Evolutionary conservation across 352 stramenopile species (phyloP), one percentile per base, ranked within the genome.

Genomic region (Phytophthora macrochlamydospora): DNA sequence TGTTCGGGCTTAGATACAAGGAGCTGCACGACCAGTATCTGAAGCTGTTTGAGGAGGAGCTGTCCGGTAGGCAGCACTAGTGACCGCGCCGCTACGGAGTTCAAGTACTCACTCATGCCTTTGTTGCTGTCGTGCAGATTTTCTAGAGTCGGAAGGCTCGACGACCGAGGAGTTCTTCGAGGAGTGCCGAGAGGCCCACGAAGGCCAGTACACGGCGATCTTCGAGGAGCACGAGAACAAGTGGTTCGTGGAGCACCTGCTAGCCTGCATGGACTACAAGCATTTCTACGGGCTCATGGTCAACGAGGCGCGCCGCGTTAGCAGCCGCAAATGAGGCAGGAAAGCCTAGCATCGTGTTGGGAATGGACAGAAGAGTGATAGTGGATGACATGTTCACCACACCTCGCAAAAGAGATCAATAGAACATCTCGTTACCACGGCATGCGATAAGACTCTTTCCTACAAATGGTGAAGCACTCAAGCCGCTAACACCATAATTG

Each of bases 241-340:
- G 24, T 93, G 85, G 85, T 92, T 93, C 45, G 83, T 93, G 51
- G 80, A 93, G 35, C 83, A 87, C 60, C 67, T 92, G 56, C 65
- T 92, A 24, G 83, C 84, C 31, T 92, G 81, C 55, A 91, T 94
- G 82, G 82, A 92, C 59, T 94, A 90, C 68, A 88, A 92, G 51
- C 73, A 90, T 42, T 92, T 94, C 52, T 90, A 90, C 69, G 79
- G 80, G 0, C 81, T 94, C 61, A 92, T 92, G 78, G 65, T 90
- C 49, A 94, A 94, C 69, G 82, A 94, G 57, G 80, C 84, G 12
- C 77, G 83, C 38, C 79, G 81, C n/a, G 69, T 85, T 40, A 76
- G 75, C 49, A 79, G 72, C 35, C 81, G 79, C 51, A 90, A 90
- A 65, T 90, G 58, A 86, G 6, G 18, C 18, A 24, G 18, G 18